Evolutionary conservation across 495 filamentous ascomycete genomes (phyloP), one percentile per base, ranked within the genome.

Genomic region (Daldinia grandis): DNA sequence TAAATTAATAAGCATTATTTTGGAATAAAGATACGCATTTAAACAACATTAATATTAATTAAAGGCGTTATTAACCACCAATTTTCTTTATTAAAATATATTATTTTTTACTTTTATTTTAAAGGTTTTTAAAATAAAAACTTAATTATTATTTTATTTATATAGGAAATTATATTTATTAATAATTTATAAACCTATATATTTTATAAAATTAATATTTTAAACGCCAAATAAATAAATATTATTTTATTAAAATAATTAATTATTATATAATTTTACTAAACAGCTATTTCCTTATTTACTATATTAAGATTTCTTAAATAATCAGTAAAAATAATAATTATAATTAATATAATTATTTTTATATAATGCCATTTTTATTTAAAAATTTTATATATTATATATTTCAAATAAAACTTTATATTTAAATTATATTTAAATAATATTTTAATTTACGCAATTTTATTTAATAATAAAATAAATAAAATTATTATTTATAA

Each of bases 191-290:
- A 42, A 42, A 58, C n/a, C 15, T 27, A 58, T 21, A 58, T 58
- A 42, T 27, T 58, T 6, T 27, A 28, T 40, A 25, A 27, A 15
- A 42, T 15, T 3, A 28, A 58, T 42, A 58, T 58, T n/a, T 27
- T 58, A 25, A 58, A 40, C n/a, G n/a, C 42, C n/a, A 59, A 59
- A 49, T 17, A 59, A 19, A 59, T 59, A 9, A 33, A 47, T 47
- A 59, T 47, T 6, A 44, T 47, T 24, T 47, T 47, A 19, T 19
- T 15, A 5, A 38, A 42, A 58, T 42, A 44, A n/a, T 42, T 27
- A 42, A 17, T 58, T 27, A 44, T 58, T 15, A 58, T 58, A 37
- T 58, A 44, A 44, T 42, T 15, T 37, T 58, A 42, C 28, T 10
- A 30, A 58, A 58, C 7, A 15, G 17, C 6, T 5, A 58, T 58